A percentile compares a stretch with the other conserved stretches of the same genome.
phyloP scores from a whole-genome alignment of 176 grass and related monocot species.

The Ananas comosus region DNA sequence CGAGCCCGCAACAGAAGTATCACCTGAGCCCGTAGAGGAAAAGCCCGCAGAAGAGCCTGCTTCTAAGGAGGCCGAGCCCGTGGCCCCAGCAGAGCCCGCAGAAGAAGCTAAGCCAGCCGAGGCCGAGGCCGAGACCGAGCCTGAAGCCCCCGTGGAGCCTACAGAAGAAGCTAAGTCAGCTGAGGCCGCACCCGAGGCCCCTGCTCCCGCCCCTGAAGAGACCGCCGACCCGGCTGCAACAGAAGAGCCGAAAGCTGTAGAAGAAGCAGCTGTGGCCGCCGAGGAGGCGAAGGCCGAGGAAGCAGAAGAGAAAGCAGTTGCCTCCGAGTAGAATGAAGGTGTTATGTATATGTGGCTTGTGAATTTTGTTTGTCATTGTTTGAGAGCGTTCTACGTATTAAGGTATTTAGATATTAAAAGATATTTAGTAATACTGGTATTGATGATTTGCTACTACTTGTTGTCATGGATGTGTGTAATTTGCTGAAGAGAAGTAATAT shows the following conservation, averaged over 20 bases:
- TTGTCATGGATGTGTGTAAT: too few relatives aligned
- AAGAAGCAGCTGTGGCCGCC: not conserved
- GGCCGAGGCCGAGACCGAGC: not conserved
- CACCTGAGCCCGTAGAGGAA: not conserved
- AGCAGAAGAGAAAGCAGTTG: not conserved
- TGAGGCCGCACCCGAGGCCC: constrained; percentile 17
- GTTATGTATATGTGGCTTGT: too few relatives aligned
- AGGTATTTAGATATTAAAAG: too few relatives aligned
- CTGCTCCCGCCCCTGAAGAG: constrained; percentile 5
- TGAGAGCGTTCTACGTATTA: too few relatives aligned
- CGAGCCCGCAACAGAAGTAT: constrained; percentile 10
- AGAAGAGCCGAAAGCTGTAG: constrained; percentile 2
- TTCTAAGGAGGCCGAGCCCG: not conserved
- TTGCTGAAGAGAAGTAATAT: too few relatives aligned
- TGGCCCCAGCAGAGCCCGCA: not conserved
- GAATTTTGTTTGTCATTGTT: too few relatives aligned
- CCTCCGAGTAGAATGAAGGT: constrained; percentile 6
- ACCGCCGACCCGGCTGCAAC: constrained; percentile 6
- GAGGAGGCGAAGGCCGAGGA: not conserved
- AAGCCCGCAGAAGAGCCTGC: constrained; percentile 2
- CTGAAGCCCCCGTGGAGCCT: not conserved
- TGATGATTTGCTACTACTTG: too few relatives aligned
- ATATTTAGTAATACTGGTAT: too few relatives aligned
- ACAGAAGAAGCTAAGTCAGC: constrained; percentile 15
- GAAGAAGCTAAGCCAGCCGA: not conserved